Evolutionary conservation across 352 stramenopile species (phyloP), one percentile per base, ranked within the genome.

Genomic region (Thalassiosira ordinaria): DNA sequence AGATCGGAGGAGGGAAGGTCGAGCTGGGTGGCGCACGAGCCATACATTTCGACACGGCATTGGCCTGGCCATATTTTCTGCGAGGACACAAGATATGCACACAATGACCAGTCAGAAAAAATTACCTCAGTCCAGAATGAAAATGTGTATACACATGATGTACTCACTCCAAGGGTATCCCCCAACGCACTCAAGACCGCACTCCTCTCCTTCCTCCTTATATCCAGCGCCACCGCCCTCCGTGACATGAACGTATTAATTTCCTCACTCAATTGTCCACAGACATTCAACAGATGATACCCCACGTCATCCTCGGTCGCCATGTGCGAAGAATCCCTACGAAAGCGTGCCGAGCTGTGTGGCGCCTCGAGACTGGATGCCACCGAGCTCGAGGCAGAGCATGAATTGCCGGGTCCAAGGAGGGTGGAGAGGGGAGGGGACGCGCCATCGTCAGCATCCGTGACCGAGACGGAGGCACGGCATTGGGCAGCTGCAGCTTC

Each of bases 1-100:
- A 99, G 87, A 86, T 99, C 97, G 52, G 96, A 98, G 24, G 95
- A 98, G 7, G 97, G 97, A 9, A 99, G 90, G 53, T 97, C 95
- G 22, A 99, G 91, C 18, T 96, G 89, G 1, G 96, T 98, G 31
- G 97, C 96, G 86, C 97, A 98, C 24, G 96, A 98, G 2, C 97
- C 97, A 75, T 99, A 99, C 77, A 91, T 89, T 84, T 93, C 84
- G 37, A 92, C 89, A 24, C 74, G 76, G 55, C 84, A 89, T 24
- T 67, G 72, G 26, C 62, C 72, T 5, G 84, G 71, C 88, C 88
- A 93, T 61, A 93, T 90, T 57, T 76, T 79, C 67, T 88, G 53
- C 2, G 64, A 55, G 44, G 41, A 61, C 24, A 29, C 2, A 59
- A 27, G 20, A 56, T 62, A 14, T 14, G 22, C 14, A 35, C 1